Conservation (phyloP, 1,284 basidiomycete species). For the Ceratobasidium sp. region DNA sequence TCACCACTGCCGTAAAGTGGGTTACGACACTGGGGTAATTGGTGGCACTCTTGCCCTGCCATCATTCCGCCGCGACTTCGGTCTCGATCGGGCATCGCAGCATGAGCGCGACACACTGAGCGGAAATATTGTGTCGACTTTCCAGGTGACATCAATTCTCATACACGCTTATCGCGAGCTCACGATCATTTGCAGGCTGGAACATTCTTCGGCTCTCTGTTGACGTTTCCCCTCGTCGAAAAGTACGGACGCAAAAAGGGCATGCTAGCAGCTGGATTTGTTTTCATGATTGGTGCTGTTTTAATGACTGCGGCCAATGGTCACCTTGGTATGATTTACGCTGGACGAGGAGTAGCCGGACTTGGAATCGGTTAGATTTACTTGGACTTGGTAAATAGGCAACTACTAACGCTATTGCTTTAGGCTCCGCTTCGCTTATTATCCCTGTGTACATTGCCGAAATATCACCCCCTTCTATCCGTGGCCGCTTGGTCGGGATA, state of each 20-base stretch:
- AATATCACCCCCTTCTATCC: constrained; percentile 46
- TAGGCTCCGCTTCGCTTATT: constrained; percentile 45
- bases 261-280: constrained; percentile 46
- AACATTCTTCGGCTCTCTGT: constrained; percentile 49
- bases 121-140: constrained; percentile 53
- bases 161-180: not conserved
- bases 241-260: constrained; percentile 46
- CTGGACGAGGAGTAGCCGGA: constrained; percentile 49
- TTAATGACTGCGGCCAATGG: constrained; percentile 48
- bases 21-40: constrained; percentile 49
- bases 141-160: constrained; percentile 34
- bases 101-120: constrained; percentile 43
- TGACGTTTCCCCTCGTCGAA: constrained; percentile 47
- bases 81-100: constrained; percentile 43
- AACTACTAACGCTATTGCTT: constrained; percentile 33
- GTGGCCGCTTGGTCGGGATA: constrained; percentile 48
- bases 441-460: constrained; percentile 52
- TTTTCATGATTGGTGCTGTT: constrained; percentile 51
- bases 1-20: constrained; percentile 24
- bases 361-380: constrained; percentile 48
- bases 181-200: constrained; percentile 47
- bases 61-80: constrained; percentile 48
- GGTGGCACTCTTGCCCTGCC: constrained; percentile 49
- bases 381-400: not conserved
- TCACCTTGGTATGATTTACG: constrained; percentile 48